phyloP scores from a whole-genome alignment of 208 protist genomes.

The Paratrypanosoma confusum region DNA sequence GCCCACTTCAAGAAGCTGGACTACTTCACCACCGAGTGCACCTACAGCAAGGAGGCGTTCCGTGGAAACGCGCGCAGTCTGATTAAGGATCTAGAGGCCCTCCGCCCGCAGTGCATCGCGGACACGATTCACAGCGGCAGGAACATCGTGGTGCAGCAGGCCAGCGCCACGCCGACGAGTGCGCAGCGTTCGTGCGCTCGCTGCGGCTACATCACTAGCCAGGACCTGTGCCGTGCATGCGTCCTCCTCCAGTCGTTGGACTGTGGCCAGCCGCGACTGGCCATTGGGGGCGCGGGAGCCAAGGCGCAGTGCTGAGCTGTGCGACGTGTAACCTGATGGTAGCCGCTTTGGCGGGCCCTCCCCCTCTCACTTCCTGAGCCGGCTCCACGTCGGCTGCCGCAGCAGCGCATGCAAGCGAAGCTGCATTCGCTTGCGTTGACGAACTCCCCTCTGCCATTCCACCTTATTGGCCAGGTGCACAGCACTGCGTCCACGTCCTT shows the following conservation, averaged over 20 bases:
- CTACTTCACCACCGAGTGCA: slow-evolving; percentile 97
- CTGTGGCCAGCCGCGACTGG: slow-evolving; percentile 29
- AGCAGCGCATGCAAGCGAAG: too few species aligned
- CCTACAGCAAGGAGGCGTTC: slow-evolving; percentile 95
- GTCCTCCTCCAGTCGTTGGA: slow-evolving; percentile 88
- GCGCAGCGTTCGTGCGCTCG: slow-evolving; percentile 51
- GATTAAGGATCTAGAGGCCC: slow-evolving; percentile 90
- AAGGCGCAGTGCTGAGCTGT: too few species aligned
- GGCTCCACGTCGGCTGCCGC: too few species aligned
- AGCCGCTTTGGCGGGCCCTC: too few species aligned
- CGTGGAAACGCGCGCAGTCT: slow-evolving; percentile 89
- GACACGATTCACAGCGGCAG: slow-evolving; percentile 90
- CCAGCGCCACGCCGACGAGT: slow-evolving; percentile 20
- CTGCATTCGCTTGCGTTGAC: too few species aligned
- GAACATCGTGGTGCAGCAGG: slow-evolving; percentile 49
- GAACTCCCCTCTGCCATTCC: too few species aligned
- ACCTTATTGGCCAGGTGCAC: too few species aligned
- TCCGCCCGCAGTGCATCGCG: slow-evolving; percentile 84
- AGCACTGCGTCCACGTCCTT: too few species aligned
- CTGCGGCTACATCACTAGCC: slow-evolving; percentile 88
- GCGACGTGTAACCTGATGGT: too few species aligned
- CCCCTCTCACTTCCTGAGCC: too few species aligned
- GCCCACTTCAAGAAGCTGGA: slow-evolving; percentile 96
- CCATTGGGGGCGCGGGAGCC: slow-evolving; percentile 14
- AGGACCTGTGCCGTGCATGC: slow-evolving; percentile 89